Evolutionary conservation across 108 stramenopile genomes (phyloP).

Genomic region (Cyclotella distinguenda): DNA sequence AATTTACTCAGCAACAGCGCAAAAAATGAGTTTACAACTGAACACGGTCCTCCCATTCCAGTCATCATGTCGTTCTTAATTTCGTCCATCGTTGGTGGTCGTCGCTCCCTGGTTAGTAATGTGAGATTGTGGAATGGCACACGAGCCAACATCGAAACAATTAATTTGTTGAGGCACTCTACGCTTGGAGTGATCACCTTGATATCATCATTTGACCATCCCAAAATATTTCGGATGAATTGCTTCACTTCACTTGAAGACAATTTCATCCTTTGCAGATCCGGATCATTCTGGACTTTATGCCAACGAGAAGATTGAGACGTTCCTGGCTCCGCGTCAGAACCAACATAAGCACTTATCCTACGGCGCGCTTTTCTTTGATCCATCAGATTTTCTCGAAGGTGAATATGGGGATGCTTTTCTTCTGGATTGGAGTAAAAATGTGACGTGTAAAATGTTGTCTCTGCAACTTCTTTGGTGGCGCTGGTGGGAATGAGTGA

Average conservation of each 20-base stretch:
- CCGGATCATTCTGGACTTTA: neutral
- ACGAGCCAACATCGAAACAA: conserved; percentile 8
- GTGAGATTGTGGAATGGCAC: conserved; percentile 15
- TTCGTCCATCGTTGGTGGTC: conserved; percentile 5
- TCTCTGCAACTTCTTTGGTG: neutral
- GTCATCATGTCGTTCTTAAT: conserved; percentile 16
- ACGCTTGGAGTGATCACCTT: neutral
- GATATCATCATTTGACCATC: neutral
- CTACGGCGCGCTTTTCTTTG: conserved; percentile 4
- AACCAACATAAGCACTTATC: neutral
- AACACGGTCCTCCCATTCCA: conserved; percentile 7
- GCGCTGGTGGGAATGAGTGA: neutral
- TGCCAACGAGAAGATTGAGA: conserved; percentile 7
- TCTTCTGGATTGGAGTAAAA: neutral
- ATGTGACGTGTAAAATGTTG: neutral
- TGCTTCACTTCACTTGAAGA: neutral
- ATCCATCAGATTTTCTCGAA: neutral
- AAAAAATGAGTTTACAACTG: conserved; percentile 14
- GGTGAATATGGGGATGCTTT: neutral
- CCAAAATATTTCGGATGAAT: conserved; percentile 5
- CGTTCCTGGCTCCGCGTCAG: neutral
- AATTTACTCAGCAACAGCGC: neutral
- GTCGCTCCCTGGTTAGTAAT: conserved; percentile 10
- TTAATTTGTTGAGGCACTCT: conserved; percentile 3
- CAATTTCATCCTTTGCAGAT: neutral